Evolutionary conservation across 176 grass and related monocot species (phyloP), one percentile per base, ranked within the genome.

Genomic region (Themeda triandra): DNA sequence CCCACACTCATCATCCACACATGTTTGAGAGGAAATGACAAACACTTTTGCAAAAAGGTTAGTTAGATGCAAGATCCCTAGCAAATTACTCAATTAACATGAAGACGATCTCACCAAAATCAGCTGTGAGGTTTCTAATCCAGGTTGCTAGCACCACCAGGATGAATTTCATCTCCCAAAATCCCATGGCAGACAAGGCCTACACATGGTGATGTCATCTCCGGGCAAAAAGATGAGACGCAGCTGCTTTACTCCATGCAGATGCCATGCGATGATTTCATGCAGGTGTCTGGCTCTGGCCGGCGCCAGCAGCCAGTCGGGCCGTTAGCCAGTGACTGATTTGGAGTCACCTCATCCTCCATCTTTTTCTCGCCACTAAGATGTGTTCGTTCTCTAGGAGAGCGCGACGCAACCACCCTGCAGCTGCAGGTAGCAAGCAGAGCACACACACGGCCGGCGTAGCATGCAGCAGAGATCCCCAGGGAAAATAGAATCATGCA

Each of bases 191-290:
- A 80, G 89, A 76, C 80, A 84, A 67, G 76, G 66, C 58, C 83
- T 79, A 58, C 83, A 37, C 70, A 79, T 66, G 88, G 88, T 90
- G 88, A 90, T 82, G 83, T 90, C 88, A 86, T 81, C 83, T 71
- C 72, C 54, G 27, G 66, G 78, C 56, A 56, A 90, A 90, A 82
- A 28, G 39, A 40, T 40, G 7, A 40, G 82, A 51, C 51, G 48
- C 53, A 41, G 35, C 73, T 44, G 65, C 88, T 86, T 90, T 86
- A 81, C 67, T 53, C 71, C 79, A 77, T 82, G 83, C 87, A 85
- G 78, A 73, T 62, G 69, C 77, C 24, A 45, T 59, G 63, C 51
- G 83, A 82, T 85, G 77, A 89, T 77, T 80, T 77, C 83, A 89
- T 82, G 88, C 78, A 81, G 69, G 46, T 66, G 59, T 53, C 29